phyloP scores from a whole-genome alignment of 116 monocot genomes.

The Posidonia oceanica region DNA sequence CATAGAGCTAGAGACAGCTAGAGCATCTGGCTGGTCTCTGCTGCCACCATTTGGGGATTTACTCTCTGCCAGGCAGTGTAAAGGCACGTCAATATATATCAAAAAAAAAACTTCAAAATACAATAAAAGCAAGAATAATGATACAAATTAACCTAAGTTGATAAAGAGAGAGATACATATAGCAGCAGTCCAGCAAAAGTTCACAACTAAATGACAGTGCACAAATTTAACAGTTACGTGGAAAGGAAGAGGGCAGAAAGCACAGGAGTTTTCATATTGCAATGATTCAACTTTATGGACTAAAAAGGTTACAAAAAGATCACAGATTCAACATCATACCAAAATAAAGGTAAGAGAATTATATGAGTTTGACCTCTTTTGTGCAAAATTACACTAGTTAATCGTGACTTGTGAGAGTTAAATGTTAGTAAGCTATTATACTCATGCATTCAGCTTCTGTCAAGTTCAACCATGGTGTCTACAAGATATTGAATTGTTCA shows the following conservation, averaged over 20 bases:
- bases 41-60: conserved; percentile 32
- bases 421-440: not conserved
- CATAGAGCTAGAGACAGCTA: conserved; percentile 23
- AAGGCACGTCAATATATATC: not conserved
- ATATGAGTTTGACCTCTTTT: too few species aligned
- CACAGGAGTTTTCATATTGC: too few species aligned
- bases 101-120: not conserved
- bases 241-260: too few species aligned
- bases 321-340: too few species aligned
- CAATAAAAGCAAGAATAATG: not conserved
- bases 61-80: conserved; percentile 14
- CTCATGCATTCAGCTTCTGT: not conserved
- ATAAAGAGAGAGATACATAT: not conserved
- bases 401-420: too few species aligned
- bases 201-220: too few species aligned
- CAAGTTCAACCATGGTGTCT: not conserved
- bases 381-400: too few species aligned
- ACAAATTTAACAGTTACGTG: too few species aligned
- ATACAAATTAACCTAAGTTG: not conserved
- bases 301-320: too few species aligned
- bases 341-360: too few species aligned
- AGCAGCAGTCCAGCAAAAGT: too few species aligned
- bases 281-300: too few species aligned
- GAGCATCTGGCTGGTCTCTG: conserved; percentile 22
- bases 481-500: not conserved